Base-by-base conservation (phyloP, 768 basidiomycete species). In the Myochromella boudieri region DNA sequence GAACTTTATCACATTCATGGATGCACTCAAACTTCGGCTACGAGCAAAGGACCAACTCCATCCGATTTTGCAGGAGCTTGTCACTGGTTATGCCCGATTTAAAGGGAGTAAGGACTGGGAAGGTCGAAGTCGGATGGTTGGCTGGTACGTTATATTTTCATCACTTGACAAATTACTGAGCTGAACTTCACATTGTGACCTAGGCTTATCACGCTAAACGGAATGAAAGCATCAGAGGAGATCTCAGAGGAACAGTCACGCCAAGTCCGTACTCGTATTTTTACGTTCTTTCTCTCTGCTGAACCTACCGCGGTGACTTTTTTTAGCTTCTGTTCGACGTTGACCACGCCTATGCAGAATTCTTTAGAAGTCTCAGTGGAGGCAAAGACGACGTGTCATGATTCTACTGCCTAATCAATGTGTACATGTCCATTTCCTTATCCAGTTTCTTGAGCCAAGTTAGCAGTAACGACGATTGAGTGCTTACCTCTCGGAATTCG, bases 1-100 rank as follows among this genome's bases (percentile, higher is more conserved):
- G 93, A 88, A 85, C 63, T 99, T 98, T 53, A 98, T 99, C 55
- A 98, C 95, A 0, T 95, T 98, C 55, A 97, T 98, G 91, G 97
- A 99, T 57, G 95, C 94, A 1, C 75, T 98, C 21, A 95, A 94
- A 60, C 75, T 98, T 40, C 84, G 87, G 8, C 70, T 97, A 57
- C 81, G 93, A n/a, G 95, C 97, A 3, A 99, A 97, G 63, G 97
- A 98, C 59, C 93, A 97, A 58, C 75, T 99, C 2, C 95, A 98
- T 63, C 94, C 95, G 0, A 82, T 97, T 50, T 64, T 98, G 34
- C 92, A 95, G 54, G 97, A 95, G 55, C 81, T 99, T n/a, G 92
- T 97, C 55, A 90, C 88, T 1, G 86, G 91, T 5, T 97, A 94
- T 62, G 90, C 94, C 4, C 77, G 91, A 38, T 97, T 99, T 69